A percentile compares a stretch with the other conserved stretches of the same genome.
Evolutionary conservation across 352 stramenopile genomes (phyloP).

Genomic region (Globisporangium emineosum): DNA sequence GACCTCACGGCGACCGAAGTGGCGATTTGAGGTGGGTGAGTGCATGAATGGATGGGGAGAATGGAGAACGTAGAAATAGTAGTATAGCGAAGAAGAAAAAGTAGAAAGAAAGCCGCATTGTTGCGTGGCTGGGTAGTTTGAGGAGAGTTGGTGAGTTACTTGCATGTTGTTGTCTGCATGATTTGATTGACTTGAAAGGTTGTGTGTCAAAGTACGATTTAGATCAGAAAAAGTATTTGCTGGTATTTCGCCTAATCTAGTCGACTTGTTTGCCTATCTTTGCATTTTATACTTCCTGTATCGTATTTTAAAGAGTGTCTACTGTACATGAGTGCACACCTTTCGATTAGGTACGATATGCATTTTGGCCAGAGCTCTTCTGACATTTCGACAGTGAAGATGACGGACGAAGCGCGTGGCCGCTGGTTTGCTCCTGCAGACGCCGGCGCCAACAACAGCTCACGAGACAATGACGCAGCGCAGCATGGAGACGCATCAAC

Average conservation of each 20-base stretch:
- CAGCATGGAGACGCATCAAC: neutral
- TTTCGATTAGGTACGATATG: neutral
- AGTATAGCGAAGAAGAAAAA: neutral
- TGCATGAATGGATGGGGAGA: neutral
- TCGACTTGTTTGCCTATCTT: neutral
- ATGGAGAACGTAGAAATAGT: neutral
- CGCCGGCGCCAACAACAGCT: neutral
- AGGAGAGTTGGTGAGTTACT: neutral
- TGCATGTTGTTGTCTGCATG: neutral
- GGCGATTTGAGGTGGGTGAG: slow-evolving; percentile 4
- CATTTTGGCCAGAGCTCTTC: neutral
- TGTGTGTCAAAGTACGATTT: neutral
- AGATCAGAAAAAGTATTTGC: neutral
- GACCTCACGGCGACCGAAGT: neutral
- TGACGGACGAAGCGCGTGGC: slow-evolving; percentile 3
- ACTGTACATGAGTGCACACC: neutral
- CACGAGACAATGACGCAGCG: neutral
- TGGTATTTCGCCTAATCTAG: neutral
- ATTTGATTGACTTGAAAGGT: neutral
- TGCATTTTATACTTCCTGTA: neutral
- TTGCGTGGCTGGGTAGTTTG: neutral
- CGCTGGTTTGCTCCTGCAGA: slow-evolving; percentile 6
- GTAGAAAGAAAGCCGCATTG: neutral
- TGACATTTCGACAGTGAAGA: neutral
- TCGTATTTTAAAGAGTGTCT: neutral